Percentiles rank a stretch among this genome's conserved stretches.
Conservation (phyloP, 2,329 filamentous ascomycete species). For the Trichoderma endophyticum region DNA sequence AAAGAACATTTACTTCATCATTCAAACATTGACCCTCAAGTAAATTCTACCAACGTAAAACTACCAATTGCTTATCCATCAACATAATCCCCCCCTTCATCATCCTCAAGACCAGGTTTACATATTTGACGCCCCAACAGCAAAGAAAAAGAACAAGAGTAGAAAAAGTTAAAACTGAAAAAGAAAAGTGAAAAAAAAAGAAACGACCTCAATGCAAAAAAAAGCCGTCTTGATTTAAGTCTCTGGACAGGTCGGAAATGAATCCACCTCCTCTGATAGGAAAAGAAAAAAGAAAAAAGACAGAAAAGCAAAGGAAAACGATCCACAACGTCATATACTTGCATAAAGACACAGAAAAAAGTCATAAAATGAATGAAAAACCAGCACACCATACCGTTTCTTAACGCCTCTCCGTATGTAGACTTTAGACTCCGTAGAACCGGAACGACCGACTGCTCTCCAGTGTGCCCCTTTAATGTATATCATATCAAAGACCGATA, state of each 20-base stretch:
- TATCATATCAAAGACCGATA: constrained; percentile 18
- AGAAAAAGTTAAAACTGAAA: neutral
- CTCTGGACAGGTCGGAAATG: neutral
- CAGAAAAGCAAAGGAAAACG: neutral
- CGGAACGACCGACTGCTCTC: constrained; percentile 17
- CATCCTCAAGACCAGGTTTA: neutral
- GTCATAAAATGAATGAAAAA: constrained; percentile 3
- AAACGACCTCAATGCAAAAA: neutral
- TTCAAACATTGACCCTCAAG: neutral
- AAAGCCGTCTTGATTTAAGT: neutral
- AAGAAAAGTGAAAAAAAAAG: neutral
- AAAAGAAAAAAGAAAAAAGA: neutral
- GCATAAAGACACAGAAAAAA: neutral
- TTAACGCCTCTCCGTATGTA: constrained; percentile 16
- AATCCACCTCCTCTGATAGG: neutral
- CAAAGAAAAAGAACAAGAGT: neutral
- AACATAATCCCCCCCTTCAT: neutral
- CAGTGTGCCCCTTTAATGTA: constrained; percentile 10
- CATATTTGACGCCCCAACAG: neutral
- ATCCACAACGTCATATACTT: constrained; percentile 2
- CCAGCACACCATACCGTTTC: constrained; percentile 9
- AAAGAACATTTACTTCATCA: neutral
- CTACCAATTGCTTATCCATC: neutral
- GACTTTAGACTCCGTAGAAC: constrained; percentile 4
- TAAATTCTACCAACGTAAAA: neutral